Base-by-base conservation (phyloP, 2,329 filamentous ascomycete genomes). In the Cladosporium colombiae region DNA sequence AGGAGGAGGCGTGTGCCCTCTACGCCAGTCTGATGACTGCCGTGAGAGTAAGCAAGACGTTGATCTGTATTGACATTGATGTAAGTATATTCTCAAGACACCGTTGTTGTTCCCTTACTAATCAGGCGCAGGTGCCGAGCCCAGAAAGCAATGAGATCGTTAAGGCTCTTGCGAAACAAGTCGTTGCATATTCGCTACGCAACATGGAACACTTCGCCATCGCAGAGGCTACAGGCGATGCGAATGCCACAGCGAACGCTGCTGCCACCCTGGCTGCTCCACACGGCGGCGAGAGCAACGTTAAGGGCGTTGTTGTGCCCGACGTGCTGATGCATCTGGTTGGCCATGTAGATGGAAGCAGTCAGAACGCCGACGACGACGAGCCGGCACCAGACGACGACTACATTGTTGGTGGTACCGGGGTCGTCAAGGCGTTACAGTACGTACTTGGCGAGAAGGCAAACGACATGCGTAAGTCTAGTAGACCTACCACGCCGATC, bases 401-500 rank as follows among this genome's bases (percentile, higher is more conserved):
- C 77, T 98, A 98, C 78, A 93, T 98, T 53, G 95, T 98, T 73
- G 93, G 94, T 23, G 94, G 94, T 18, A 97, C 93, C 0, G 95
- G 94, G 29, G 92, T 99, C 1, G 94, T 96, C 58, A 97, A 97
- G 79, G 95, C 95, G 5, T 83, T 99, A 55, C 89, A 92, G 63
- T 96, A 96, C 73, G 97, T 93, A 73, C 82, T 99, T 59, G 89
- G 92, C 71, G 96, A 96, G 75, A 88, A 91, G 67, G 88, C 90
- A 64, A 86, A 73, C 33, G 76, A 78, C 44, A 61, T 74, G 21
- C 68, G 74, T 10, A 71, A 75, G 16, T 70, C 66, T 25, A 74
- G 90, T 68, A 57, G 74, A n/a, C 68, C 71, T 11, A 57, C 61
- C 35, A 68, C 73, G 13, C 70, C 74, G 2, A 65, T 69, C 85